phyloP scores from a whole-genome alignment of 192 early-diverging fungal species.

The Thoreauomyces humboldtii region DNA sequence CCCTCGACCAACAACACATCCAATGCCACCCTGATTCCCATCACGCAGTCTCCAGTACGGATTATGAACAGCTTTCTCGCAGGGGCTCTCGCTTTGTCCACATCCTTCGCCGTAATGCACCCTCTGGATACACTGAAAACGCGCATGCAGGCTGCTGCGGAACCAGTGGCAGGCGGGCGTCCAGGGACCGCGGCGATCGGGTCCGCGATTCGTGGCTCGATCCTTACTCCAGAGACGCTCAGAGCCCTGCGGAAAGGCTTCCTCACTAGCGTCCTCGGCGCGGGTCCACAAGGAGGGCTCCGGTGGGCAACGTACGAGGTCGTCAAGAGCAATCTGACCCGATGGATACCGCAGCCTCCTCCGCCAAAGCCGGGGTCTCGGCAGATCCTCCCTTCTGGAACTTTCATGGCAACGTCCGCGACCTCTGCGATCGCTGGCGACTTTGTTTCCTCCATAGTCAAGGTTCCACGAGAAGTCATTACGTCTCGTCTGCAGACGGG shows the following conservation, averaged over 20 bases:
- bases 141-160: slow-evolving; percentile 60
- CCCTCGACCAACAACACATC: too few relatives aligned
- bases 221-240: slow-evolving; percentile 52
- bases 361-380: background rate
- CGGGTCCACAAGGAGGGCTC: slow-evolving; percentile 72
- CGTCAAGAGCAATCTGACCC: slow-evolving; percentile 44
- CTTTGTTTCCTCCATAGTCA: slow-evolving; percentile 68
- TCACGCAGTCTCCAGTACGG: too few relatives aligned
- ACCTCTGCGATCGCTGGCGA: slow-evolving; percentile 71
- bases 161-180: too few relatives aligned
- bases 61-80: slow-evolving; percentile 54
- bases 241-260: slow-evolving; percentile 62
- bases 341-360: background rate
- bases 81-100: slow-evolving; percentile 60
- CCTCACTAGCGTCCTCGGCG: slow-evolving; percentile 63
- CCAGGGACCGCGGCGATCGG: too few relatives aligned
- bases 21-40: too few relatives aligned
- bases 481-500: slow-evolving; percentile 71
- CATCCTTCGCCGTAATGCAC: slow-evolving; percentile 72
- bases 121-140: slow-evolving; percentile 76
- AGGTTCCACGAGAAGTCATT: slow-evolving; percentile 74
- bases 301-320: slow-evolving; percentile 70
- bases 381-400: slow-evolving; percentile 27
- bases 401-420: slow-evolving; percentile 62
- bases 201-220: background rate